Base-by-base conservation (phyloP, 805 yeast species). In the Groenewaldozyma tartarivorans region DNA sequence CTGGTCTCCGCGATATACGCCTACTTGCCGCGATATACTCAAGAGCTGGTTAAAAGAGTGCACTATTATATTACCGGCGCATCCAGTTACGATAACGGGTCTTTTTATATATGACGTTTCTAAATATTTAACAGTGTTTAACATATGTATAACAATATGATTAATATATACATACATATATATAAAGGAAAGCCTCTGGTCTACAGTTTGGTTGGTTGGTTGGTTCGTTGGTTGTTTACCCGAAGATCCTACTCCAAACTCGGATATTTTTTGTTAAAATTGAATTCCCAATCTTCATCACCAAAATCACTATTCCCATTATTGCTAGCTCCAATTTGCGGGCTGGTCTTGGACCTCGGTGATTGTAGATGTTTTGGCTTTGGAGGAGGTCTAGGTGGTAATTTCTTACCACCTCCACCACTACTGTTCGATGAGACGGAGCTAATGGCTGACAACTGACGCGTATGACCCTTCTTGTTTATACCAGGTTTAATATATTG, bases 311-410 rank as follows among this genome's bases (percentile, higher is more conserved):
- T 41, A 13, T 30, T 20, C n/a, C 21, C 20, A 22, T 35, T 21
- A n/a, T 26, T 38, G 15, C 33, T 39, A 13, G 22, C 18, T 32
- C 19, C 24, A 26, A 6, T 15, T 18, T 35, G 37, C 6, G 18
- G 31, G 9, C 27, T 38, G 4, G 20, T 20, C 20, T 34, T 26
- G 13, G 46, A 41, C 18, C 44, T 32, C 13, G 57, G 55, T 15
- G 52, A 47, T 38, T 50, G 51, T 29, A 54, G 36, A 40, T 54
- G 55, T n/a, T 39, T 35, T 4, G 57, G 58, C 33, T 48, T 55
- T 3, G 27, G 26, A 15, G 42, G 43, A 9, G 54, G 53, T 6
- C 32, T 17, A 2, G 45, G 42, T 9, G 53, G 52, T 4, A 45
- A 45, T 11, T 35, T 26, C n/a, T 39, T 42, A 24, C 21, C 24